Percentiles rank a stretch among this genome's conserved stretches.
Evolutionary conservation across 495 filamentous ascomycete species (phyloP).

Genomic region (Penicillium canariense): DNA sequence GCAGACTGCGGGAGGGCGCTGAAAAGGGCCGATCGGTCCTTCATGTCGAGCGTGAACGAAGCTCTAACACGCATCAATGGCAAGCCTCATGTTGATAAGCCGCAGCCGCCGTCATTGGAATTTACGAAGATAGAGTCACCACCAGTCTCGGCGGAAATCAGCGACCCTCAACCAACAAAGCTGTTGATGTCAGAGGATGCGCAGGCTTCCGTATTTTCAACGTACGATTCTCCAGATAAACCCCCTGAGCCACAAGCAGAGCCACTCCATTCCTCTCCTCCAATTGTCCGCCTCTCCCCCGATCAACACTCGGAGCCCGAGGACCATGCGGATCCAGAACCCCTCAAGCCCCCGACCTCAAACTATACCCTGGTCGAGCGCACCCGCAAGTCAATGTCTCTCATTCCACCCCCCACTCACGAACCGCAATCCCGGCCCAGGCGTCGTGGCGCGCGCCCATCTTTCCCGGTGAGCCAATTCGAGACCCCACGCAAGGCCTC

Average conservation of each 20-base stretch:
- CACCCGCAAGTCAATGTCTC: conserved; percentile 79
- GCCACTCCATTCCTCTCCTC: conserved; percentile 5
- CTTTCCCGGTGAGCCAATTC: conserved; percentile 61
- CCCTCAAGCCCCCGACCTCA: conserved; percentile 32
- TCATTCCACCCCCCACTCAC: conserved; percentile 37
- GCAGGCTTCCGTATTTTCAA: background rate
- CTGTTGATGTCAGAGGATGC: background rate
- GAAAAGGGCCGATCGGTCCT: conserved; percentile 46
- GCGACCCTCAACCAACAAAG: background rate
- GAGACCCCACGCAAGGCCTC: conserved; percentile 49
- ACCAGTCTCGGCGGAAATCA: background rate
- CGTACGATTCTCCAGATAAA: background rate
- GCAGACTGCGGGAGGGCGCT: conserved; percentile 36
- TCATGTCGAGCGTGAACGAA: conserved; percentile 57
- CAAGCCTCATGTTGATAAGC: conserved; percentile 32
- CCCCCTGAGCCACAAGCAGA: conserved; percentile 8
- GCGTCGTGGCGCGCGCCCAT: conserved; percentile 46
- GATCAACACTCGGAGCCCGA: conserved; percentile 7
- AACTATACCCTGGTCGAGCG: conserved; percentile 60
- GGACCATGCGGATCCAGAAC: conserved; percentile 20
- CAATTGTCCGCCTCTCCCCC: conserved; percentile 20
- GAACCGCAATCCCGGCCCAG: conserved; percentile 23
- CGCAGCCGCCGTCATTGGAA: background rate
- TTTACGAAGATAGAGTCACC: background rate
- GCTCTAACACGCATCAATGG: conserved; percentile 53